A percentile compares a stretch with the other conserved stretches of the same genome.
phyloP scores from a whole-genome alignment of 139 green algal genomes.

The Ettlia oleoabundans region DNA sequence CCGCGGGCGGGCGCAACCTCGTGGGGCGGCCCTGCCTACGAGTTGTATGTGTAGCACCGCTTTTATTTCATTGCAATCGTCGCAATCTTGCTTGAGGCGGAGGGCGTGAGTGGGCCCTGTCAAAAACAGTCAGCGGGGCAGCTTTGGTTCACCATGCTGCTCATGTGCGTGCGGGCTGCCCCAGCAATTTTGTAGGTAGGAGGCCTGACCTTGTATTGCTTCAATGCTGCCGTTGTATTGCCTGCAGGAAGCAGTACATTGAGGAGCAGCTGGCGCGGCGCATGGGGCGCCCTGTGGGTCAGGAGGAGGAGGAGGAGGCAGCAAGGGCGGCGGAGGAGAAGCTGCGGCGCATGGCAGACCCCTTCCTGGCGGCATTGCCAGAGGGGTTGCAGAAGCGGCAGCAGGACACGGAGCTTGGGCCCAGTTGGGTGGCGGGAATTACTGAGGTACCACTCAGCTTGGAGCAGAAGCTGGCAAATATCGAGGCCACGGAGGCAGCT shows the following conservation, averaged over 20 bases:
- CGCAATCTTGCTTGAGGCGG: too few relatives aligned
- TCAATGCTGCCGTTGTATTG: background rate
- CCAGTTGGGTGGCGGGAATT: slow-evolving; percentile 73
- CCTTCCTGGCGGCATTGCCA: slow-evolving; percentile 44
- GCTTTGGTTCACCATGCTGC: too few relatives aligned
- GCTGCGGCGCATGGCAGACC: slow-evolving; percentile 65
- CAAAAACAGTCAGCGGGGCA: too few relatives aligned
- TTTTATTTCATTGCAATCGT: too few relatives aligned
- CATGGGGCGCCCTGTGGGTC: slow-evolving; percentile 51
- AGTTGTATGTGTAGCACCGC: too few relatives aligned
- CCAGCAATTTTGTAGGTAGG: background rate
- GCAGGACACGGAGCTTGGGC: slow-evolving; percentile 47
- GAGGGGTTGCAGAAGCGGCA: slow-evolving; percentile 30
- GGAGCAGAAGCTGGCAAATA: slow-evolving; percentile 80
- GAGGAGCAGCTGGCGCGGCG: slow-evolving; percentile 73
- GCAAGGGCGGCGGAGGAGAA: background rate
- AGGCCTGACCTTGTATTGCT: background rate
- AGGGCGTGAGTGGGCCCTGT: too few relatives aligned
- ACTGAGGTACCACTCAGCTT: slow-evolving; percentile 78
- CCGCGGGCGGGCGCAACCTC: background rate
- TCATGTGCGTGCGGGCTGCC: too few relatives aligned
- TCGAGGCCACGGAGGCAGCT: slow-evolving; percentile 85
- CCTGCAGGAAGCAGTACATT: slow-evolving; percentile 69
- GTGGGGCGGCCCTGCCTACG: too few relatives aligned
- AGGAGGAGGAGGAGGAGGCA: slow-evolving; percentile 63